These are phyloP conservation scores for Plasmopara viticola DNA, from an alignment of 352 stramenopile genomes.

Conservation along the genomic window DNA sequence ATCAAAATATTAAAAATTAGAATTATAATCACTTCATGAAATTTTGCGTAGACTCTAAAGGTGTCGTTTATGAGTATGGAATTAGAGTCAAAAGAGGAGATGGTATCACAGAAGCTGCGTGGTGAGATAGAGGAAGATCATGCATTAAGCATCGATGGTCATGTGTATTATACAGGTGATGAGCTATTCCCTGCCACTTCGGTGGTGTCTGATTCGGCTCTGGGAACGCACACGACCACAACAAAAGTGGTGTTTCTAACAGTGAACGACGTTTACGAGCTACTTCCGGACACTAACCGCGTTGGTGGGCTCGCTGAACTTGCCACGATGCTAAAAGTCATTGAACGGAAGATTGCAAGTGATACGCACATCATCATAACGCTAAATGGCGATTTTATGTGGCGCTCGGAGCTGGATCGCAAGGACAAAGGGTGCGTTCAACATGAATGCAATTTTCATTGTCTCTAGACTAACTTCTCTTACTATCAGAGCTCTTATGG, in stretches of 20 bases:
- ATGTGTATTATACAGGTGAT: not conserved
- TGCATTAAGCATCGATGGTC: not conserved
- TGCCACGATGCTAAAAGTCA: slow-evolving; percentile 39
- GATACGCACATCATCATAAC: slow-evolving; percentile 45
- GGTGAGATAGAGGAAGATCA: not conserved
- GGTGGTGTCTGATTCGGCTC: not conserved
- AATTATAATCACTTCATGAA: no score
- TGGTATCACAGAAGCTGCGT: not conserved
- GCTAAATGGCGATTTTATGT: slow-evolving; percentile 71
- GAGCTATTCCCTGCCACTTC: slow-evolving; percentile 7
- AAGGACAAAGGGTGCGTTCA: slow-evolving; percentile 57
- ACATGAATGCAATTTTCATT: not conserved
- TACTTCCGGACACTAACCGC: slow-evolving; percentile 32
- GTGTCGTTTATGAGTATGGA: no score
- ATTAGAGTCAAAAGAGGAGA: no score
- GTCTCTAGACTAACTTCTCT: slow-evolving; percentile 1
- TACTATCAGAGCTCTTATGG: slow-evolving; percentile 46
- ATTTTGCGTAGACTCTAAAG: no score
- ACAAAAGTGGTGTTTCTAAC: slow-evolving; percentile 51
- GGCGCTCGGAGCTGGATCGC: slow-evolving; percentile 53
- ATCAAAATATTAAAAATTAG: not conserved
- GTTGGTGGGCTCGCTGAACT: slow-evolving; percentile 41
- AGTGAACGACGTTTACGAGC: slow-evolving; percentile 70
- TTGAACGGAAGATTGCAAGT: slow-evolving; percentile 14
- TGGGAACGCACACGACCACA: not conserved